Evolutionary conservation across 805 yeast genomes (phyloP).

Genomic region (Barnettozyma botsteinii): DNA sequence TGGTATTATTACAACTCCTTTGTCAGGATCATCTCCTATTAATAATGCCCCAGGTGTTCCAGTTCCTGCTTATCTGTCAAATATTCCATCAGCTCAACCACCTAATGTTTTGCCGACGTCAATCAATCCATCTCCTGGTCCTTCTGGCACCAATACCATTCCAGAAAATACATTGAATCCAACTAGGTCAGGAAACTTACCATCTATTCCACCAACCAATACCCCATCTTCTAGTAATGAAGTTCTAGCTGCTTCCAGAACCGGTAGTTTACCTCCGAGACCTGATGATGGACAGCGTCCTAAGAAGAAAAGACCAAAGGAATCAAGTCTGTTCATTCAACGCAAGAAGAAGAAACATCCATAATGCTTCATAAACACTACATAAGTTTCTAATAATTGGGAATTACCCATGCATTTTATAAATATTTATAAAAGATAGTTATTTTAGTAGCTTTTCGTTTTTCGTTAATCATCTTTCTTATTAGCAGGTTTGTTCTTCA

Average conservation of each 20-base stretch:
- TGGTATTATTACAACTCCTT: no score
- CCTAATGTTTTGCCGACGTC: no score
- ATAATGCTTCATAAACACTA: no score
- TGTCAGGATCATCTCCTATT: no score
- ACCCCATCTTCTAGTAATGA: background rate
- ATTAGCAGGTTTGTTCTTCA: background rate
- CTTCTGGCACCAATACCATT: background rate
- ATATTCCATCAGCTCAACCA: no score
- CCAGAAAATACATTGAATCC: conserved; percentile 1
- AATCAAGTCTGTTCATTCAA: conserved; percentile 10
- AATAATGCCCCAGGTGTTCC: no score
- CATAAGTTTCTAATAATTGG: no score
- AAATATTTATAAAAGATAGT: no score
- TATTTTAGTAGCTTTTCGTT: no score
- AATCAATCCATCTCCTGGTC: no score
- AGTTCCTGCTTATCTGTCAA: no score
- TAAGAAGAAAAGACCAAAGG: conserved; percentile 10
- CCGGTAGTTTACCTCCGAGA: conserved; percentile 16
- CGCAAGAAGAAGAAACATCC: conserved; percentile 6
- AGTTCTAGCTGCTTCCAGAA: conserved; percentile 11
- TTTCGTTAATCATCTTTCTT: conserved; percentile 7
- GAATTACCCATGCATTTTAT: background rate
- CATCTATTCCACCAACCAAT: conserved; percentile 1
- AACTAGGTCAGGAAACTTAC: conserved; percentile 1
- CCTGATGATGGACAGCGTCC: background rate